These are phyloP conservation scores for Sporisorium graminicola DNA, from an alignment of 1,284 basidiomycete genomes.

Conservation along the genomic window DNA sequence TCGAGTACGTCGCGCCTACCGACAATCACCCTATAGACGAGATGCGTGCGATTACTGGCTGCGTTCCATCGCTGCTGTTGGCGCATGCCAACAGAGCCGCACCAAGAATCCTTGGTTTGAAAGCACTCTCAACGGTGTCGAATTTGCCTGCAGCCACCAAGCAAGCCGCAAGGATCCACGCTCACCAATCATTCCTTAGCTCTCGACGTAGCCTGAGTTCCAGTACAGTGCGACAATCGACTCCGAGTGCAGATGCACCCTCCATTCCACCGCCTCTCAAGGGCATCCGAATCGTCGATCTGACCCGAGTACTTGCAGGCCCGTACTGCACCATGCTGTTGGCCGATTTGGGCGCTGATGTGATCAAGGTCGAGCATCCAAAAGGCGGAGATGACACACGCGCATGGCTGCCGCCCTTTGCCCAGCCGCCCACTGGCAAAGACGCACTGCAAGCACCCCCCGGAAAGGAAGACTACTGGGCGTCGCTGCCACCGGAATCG, in stretches of 20 bases:
- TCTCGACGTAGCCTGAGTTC: slow-evolving; percentile 7
- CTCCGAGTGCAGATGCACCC: slow-evolving; percentile 24
- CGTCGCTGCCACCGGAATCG: slow-evolving; percentile 82
- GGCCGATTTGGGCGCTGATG: slow-evolving; percentile 87
- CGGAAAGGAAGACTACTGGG: slow-evolving; percentile 74
- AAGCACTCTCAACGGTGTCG: background rate
- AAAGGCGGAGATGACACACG: slow-evolving; percentile 90
- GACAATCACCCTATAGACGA: background rate
- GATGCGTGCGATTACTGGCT: slow-evolving; percentile 11
- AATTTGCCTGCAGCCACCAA: background rate
- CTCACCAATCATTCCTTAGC: background rate
- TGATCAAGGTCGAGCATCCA: slow-evolving; percentile 76
- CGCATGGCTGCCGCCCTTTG: slow-evolving; percentile 65
- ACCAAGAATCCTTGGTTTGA: background rate
- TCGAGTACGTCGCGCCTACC: background rate
- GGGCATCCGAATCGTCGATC: slow-evolving; percentile 84
- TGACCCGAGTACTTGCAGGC: slow-evolving; percentile 89
- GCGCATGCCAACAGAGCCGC: background rate
- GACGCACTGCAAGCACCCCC: slow-evolving; percentile 46
- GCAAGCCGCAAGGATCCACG: background rate
- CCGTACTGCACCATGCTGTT: slow-evolving; percentile 84
- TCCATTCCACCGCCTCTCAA: slow-evolving; percentile 77
- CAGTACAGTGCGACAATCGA: slow-evolving; percentile 4
- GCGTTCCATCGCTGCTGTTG: slow-evolving; percentile 17
- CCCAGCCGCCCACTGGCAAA: slow-evolving; percentile 38